Percentiles rank a stretch among this genome's conserved stretches.
These are phyloP conservation scores for Leishmania martiniquensis DNA, from an alignment of 208 protist genomes.

Conservation along the genomic window DNA sequence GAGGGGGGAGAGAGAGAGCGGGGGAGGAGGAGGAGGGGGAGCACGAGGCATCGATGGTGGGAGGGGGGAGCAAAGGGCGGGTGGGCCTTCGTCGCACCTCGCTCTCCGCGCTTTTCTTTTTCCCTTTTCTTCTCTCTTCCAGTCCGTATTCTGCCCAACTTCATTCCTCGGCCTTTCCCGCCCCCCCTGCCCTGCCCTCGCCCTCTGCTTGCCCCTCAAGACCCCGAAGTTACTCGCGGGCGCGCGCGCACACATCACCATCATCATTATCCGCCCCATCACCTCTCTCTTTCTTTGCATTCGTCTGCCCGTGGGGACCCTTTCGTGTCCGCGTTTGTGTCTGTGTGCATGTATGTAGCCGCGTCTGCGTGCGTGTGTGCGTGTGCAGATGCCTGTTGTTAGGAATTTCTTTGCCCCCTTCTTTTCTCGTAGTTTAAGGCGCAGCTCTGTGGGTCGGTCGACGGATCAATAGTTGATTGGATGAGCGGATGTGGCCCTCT, in stretches of 20 bases:
- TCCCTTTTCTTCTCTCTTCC: constrained; percentile 5
- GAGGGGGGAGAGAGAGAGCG: no score
- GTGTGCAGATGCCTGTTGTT: background rate
- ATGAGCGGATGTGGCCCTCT: no score
- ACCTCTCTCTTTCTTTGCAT: background rate
- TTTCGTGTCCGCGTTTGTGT: background rate
- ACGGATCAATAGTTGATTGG: no score
- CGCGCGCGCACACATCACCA: no score
- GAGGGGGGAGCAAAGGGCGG: background rate
- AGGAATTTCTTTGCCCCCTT: background rate
- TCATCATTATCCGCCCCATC: no score
- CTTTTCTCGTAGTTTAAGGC: background rate
- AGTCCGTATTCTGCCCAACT: background rate
- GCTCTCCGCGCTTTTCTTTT: background rate
- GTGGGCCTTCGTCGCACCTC: background rate
- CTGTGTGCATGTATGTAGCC: background rate
- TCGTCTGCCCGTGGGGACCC: background rate
- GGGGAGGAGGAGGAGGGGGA: no score
- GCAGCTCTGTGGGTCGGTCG: no score
- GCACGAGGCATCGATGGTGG: background rate
- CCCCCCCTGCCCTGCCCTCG: no score
- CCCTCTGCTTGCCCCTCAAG: background rate
- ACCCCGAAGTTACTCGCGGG: no score
- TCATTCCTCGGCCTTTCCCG: background rate
- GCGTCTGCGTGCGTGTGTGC: background rate